Conservation (phyloP, 495 filamentous ascomycete species). For the Penicillium simplicissimum region DNA sequence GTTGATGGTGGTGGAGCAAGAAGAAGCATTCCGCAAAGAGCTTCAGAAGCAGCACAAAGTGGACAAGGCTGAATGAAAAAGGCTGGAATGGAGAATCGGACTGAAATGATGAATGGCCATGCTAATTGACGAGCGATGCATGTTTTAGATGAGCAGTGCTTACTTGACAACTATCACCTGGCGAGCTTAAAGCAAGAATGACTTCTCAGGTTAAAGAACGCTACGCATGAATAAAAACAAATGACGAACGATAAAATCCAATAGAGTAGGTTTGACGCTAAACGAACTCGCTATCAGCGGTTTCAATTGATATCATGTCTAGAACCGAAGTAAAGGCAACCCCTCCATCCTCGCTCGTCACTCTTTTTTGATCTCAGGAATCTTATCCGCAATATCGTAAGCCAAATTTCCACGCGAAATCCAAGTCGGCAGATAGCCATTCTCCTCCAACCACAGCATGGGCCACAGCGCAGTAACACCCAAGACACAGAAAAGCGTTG, state of each 20-base stretch:
- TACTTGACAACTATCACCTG: neutral
- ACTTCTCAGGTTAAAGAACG: neutral
- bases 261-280: neutral
- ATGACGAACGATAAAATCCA: neutral
- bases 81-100: neutral
- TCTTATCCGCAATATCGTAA: slow-evolving; percentile 26
- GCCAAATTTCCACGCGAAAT: slow-evolving; percentile 32
- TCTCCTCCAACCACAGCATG: slow-evolving; percentile 53
- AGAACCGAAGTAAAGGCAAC: neutral
- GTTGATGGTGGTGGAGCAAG: slow-evolving; percentile 60
- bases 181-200: neutral
- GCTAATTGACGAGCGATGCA: neutral
- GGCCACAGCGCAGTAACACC: slow-evolving; percentile 55
- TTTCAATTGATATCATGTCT: neutral
- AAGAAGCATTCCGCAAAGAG: slow-evolving; percentile 51
- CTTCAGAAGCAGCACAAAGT: slow-evolving; percentile 33
- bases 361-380: slow-evolving; percentile 31
- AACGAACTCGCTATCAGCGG: neutral
- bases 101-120: neutral
- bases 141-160: neutral
- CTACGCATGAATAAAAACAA: neutral
- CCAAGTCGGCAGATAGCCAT: slow-evolving; percentile 23
- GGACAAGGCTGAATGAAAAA: neutral
- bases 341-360: neutral
- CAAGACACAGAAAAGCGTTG: slow-evolving; percentile 61